Percentiles rank a stretch among this genome's conserved stretches.
Conservation (phyloP, 2,329 filamentous ascomycete species). For the Penicillium sp. region DNA sequence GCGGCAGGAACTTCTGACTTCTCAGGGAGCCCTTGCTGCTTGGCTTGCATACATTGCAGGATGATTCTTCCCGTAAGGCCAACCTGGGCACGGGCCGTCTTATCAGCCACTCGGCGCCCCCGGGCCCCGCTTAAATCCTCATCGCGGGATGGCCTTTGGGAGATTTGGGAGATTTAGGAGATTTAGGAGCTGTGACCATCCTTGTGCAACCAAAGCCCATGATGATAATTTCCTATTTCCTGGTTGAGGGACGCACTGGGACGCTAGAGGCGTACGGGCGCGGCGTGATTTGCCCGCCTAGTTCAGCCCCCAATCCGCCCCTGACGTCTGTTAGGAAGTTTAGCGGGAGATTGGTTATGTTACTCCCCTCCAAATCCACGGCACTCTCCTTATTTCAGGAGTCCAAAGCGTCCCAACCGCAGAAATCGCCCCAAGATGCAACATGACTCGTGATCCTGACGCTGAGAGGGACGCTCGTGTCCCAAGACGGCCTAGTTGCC, state of each 20-base stretch:
- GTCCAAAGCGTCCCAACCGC: conserved; percentile 4
- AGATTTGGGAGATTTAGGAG: neutral
- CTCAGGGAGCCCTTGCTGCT: neutral
- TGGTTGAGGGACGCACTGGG: neutral
- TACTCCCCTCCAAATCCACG: neutral
- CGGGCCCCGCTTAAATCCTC: neutral
- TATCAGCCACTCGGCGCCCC: conserved; percentile 6
- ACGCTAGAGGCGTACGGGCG: neutral
- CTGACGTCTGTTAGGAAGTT: neutral
- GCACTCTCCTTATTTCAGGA: neutral
- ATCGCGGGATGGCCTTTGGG: conserved; percentile 9
- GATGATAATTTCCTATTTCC: neutral
- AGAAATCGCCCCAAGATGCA: conserved; percentile 3
- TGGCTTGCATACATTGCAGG: neutral
- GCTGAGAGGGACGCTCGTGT: neutral
- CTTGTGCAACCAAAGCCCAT: neutral
- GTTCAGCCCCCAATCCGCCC: conserved; percentile 5
- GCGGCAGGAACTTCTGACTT: neutral
- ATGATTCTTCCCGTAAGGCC: neutral
- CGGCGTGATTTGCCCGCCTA: conserved; percentile 1
- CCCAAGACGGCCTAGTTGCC: conserved; percentile 3
- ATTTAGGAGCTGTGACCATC: neutral
- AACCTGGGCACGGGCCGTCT: neutral
- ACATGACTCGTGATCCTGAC: neutral
- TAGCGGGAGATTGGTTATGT: neutral